Base-by-base conservation (phyloP, 768 basidiomycete species). In the Boletus sp. region DNA sequence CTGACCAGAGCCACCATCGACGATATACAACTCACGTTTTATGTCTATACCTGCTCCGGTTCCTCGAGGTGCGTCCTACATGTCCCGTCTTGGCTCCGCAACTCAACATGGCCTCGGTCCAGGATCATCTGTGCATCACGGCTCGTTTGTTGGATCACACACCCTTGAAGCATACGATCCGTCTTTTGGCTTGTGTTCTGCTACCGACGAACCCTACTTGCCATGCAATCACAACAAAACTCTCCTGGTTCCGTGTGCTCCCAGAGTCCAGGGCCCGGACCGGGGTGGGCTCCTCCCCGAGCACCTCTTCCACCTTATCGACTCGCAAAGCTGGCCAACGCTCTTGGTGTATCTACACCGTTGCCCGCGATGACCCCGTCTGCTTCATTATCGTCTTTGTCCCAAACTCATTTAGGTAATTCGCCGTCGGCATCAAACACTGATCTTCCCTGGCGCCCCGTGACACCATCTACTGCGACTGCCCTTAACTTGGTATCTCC, bases 261-360 rank as follows among this genome's bases (percentile, higher is more conserved):
- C 20, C 58, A 53, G 28, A 63, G 54, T 48, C 51, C 57, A 14
- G 54, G 47, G 18, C 51, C 55, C 15, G 53, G 50, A 1, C 49
- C 54, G 3, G 57, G 30, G 69, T 88, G 89, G 88, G 76, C 75
- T 4, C 83, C 82, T 7, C 89, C 89, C 56, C 87, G 83, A 65
- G 71, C 86, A 24, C 92, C 91, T 4, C 75, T 93, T 8, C 72
- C 90, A 4, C 90, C 92, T 5, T 81, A 89, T 62, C 80, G 89
- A 12, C 83, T 93, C 10, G 92, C 89, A 36, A 90, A 87, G 62
- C 77, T 94, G 24, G 92, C 90, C 15, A 93, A 93, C 67, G 91
- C 92, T 4, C 84, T 94, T 44, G 92, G 92, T 46, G 84, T 94
- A 37, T 78, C 88, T 4, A 86, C 85, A 0, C 91, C 91, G 0